phyloP scores from a whole-genome alignment of 768 basidiomycete genomes.

The Tephrocybe sp. region DNA sequence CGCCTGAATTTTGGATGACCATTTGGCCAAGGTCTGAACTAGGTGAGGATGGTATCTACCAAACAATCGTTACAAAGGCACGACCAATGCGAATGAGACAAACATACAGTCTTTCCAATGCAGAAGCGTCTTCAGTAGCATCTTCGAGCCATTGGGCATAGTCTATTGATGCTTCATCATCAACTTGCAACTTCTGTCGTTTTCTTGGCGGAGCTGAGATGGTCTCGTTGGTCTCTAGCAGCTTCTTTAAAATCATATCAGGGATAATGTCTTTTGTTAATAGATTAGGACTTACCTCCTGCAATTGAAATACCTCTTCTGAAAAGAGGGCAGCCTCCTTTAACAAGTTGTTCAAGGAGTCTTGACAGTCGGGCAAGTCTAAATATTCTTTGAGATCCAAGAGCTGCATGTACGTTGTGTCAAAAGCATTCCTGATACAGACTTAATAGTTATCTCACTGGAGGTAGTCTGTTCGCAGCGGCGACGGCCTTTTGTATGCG shows the following conservation, averaged over 20 bases:
- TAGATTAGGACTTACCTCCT: conserved; percentile 46
- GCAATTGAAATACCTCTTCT: conserved; percentile 64
- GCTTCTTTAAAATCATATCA: conserved; percentile 28
- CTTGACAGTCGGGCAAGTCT: conserved; percentile 37
- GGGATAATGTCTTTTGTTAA: neutral
- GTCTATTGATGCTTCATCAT: conserved; percentile 23
- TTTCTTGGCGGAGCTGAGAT: conserved; percentile 53
- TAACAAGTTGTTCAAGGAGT: conserved; percentile 50
- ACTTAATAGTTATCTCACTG: conserved; percentile 35
- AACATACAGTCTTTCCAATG: conserved; percentile 54
- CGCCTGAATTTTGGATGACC: conserved; percentile 95
- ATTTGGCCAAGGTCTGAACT: conserved; percentile 81
- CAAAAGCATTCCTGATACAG: neutral
- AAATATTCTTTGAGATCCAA: conserved; percentile 33
- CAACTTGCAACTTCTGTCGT: conserved; percentile 42
- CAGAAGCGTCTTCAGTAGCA: conserved; percentile 36
- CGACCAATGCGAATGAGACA: neutral
- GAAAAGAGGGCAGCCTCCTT: conserved; percentile 59
- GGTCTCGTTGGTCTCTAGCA: conserved; percentile 46
- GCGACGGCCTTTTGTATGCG: conserved; percentile 79
- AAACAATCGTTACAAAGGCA: neutral
- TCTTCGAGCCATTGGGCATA: conserved; percentile 37
- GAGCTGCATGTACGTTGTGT: conserved; percentile 23
- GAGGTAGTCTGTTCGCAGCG: conserved; percentile 64
- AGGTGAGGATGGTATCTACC: conserved; percentile 62